Evolutionary conservation across 1,284 basidiomycete genomes (phyloP).

Genomic region (Cutaneotrichosporon cutaneum): DNA sequence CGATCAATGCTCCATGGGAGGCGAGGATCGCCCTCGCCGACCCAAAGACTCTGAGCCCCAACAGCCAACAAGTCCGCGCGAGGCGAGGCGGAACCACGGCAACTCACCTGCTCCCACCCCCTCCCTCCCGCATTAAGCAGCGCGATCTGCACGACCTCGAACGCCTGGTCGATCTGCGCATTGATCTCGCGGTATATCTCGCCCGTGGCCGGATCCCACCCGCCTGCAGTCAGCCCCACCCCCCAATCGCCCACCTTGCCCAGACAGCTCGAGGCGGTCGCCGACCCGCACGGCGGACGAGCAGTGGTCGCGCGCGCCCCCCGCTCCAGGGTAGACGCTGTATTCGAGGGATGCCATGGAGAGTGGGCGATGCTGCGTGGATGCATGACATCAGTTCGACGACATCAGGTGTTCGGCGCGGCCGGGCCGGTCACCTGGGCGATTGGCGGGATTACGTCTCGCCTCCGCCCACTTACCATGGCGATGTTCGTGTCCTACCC

Average conservation of each 20-base stretch:
- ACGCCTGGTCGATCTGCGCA: constrained; percentile 37
- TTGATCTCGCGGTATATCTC: constrained; percentile 24
- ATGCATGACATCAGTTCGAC: no score
- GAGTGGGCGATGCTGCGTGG: no score
- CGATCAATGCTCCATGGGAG: no score
- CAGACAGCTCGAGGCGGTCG: constrained; percentile 30
- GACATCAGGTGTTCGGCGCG: no score
- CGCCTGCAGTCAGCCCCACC: constrained; percentile 29
- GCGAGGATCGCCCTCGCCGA: no score
- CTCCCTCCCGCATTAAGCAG: constrained; percentile 32
- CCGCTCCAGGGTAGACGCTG: background rate
- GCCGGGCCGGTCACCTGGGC: no score
- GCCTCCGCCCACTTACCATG: no score
- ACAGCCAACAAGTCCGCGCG: no score
- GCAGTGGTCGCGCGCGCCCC: constrained; percentile 17
- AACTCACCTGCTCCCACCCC: constrained; percentile 34
- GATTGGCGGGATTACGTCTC: no score
- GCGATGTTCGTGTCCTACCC: constrained; percentile 10
- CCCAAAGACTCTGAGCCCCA: no score
- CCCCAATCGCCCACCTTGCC: constrained; percentile 36
- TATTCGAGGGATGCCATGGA: background rate
- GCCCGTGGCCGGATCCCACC: constrained; percentile 29
- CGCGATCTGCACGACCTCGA: constrained; percentile 32
- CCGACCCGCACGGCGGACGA: constrained; percentile 33
- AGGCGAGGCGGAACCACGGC: no score